Evolutionary conservation across 75 land plant species (phyloP).

Genomic region (Cupressus sempervirens): DNA sequence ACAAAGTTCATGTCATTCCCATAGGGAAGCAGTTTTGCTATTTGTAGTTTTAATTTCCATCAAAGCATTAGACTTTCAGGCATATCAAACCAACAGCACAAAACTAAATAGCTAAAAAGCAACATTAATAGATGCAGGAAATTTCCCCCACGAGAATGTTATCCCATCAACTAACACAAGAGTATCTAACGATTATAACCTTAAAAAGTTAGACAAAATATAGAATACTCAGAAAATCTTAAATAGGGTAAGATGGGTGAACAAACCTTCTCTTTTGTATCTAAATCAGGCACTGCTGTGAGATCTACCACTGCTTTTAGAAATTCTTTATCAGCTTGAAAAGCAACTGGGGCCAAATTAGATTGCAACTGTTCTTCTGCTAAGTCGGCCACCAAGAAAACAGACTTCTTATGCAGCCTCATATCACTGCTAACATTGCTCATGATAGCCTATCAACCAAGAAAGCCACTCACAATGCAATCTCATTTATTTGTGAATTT

Average conservation of each 20-base stretch:
- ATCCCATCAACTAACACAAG: neutral
- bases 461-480: constrained; percentile 5
- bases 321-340: constrained; percentile 26
- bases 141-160: neutral
- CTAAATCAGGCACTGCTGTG: constrained; percentile 59
- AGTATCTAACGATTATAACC: neutral
- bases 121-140: neutral
- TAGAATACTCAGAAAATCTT: neutral
- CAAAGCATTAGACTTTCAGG: neutral
- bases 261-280: constrained; percentile 92
- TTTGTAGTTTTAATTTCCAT: neutral
- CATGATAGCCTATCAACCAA: constrained; percentile 56
- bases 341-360: constrained; percentile 18
- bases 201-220: neutral
- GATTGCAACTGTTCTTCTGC: constrained; percentile 43
- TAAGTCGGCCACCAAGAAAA: constrained; percentile 70
- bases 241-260: neutral
- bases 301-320: constrained; percentile 81
- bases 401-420: constrained; percentile 67
- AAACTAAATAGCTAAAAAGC: neutral
- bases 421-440: constrained; percentile 55
- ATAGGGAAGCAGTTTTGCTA: neutral
- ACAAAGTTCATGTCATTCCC: neutral
- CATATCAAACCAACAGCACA: neutral
- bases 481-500: neutral